A percentile compares a stretch with the other conserved stretches of the same genome.
Evolutionary conservation across 164 flowering plant species (phyloP).

Genomic region (Taxillus chinensis): DNA sequence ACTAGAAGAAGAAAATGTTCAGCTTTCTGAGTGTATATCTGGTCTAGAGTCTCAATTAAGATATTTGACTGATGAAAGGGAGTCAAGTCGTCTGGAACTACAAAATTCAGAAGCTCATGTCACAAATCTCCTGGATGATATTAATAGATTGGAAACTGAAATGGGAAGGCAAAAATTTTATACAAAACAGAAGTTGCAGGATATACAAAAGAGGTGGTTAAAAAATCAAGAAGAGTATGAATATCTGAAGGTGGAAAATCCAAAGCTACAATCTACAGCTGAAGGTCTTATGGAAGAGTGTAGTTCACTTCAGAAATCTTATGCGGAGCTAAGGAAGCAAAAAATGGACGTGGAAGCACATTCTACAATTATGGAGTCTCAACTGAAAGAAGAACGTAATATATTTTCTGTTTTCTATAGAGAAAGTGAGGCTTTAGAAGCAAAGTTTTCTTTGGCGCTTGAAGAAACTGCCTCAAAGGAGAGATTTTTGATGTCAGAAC

Average conservation of each 20-base stretch:
- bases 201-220: too few relatives aligned
- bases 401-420: neutral
- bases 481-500: too few relatives aligned
- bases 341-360: neutral
- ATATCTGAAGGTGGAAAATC: too few relatives aligned
- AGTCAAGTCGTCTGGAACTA: constrained; percentile 32
- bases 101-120: constrained; percentile 34
- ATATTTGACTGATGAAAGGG: constrained; percentile 42
- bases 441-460: neutral
- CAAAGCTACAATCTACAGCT: too few relatives aligned
- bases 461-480: neutral
- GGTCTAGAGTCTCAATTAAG: constrained; percentile 58
- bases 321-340: neutral
- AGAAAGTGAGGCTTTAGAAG: neutral
- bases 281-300: neutral
- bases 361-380: neutral
- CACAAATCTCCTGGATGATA: constrained; percentile 35
- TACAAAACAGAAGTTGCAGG: too few relatives aligned
- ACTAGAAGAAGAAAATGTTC: constrained; percentile 50
- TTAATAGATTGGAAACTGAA: constrained; percentile 26
- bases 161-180: constrained; percentile 23
- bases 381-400: constrained; percentile 20
- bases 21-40: constrained; percentile 37
- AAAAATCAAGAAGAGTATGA: too few relatives aligned
- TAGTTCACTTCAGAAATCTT: neutral